Conservation (phyloP, 352 stramenopile genomes). For the Pythium dissotocum region DNA sequence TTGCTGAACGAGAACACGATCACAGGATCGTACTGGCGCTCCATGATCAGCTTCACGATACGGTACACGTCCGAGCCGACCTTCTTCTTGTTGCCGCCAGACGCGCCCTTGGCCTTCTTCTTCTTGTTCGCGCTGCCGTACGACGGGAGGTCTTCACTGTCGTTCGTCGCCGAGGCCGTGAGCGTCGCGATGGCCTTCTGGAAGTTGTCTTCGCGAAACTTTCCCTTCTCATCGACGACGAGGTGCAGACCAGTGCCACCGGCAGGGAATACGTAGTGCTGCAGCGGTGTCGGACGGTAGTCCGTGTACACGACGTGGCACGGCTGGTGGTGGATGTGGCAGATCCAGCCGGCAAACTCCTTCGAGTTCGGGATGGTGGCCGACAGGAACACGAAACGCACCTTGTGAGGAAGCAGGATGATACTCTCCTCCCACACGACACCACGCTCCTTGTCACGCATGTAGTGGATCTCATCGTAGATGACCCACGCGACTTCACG, state of each 20-base stretch:
- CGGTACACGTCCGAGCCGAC: constrained; percentile 95
- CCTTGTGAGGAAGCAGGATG: constrained; percentile 98
- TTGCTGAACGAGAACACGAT: constrained; percentile 99
- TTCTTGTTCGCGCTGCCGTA: constrained; percentile 80
- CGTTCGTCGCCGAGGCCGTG: constrained; percentile 52
- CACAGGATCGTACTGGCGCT: constrained; percentile 95
- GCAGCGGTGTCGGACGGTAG: constrained; percentile 97
- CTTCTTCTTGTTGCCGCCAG: constrained; percentile 87
- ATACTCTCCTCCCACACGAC: constrained; percentile 99
- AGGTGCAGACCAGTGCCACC: constrained; percentile 96
- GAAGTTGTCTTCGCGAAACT: constrained; percentile 98
- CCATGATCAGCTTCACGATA: constrained; percentile 99
- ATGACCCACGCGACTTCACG: constrained; percentile 99
- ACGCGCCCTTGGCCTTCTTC: constrained; percentile 43
- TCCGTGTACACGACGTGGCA: constrained; percentile 99
- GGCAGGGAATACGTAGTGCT: constrained; percentile 99
- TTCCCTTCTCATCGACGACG: constrained; percentile 99
- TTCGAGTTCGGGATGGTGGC: constrained; percentile 99
- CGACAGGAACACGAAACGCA: constrained; percentile 98
- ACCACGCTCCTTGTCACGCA: constrained; percentile 97
- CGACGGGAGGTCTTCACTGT: constrained; percentile 75
- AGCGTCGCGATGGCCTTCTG: constrained; percentile 90
- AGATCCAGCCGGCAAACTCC: constrained; percentile 97
- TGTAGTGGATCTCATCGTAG: constrained; percentile 99
- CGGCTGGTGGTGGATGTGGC: constrained; percentile 98